A percentile compares a stretch with the other conserved stretches of the same genome.
phyloP scores from a whole-genome alignment of 495 filamentous ascomycete genomes.

The Podospora pseudocomata region DNA sequence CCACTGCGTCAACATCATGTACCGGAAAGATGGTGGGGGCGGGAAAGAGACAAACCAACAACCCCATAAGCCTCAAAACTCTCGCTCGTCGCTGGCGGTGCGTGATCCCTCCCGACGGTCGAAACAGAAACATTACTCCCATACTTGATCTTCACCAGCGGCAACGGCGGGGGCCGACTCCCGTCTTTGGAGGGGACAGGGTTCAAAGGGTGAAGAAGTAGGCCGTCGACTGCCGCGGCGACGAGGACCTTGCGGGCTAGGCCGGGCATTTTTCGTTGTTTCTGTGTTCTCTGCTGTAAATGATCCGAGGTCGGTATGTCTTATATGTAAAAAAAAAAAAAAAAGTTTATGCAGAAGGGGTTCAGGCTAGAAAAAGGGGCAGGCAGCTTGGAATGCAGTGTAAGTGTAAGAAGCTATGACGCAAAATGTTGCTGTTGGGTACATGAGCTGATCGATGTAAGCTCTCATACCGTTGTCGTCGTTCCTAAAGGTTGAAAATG shows the following conservation, averaged over 20 bases:
- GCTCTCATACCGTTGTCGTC: background rate
- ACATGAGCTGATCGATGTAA: background rate
- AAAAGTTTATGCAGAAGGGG: background rate
- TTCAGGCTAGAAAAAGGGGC: background rate
- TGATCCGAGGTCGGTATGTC: background rate
- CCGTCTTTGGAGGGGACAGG: conserved; percentile 15
- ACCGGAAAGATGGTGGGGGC: background rate
- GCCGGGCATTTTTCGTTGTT: conserved; percentile 56
- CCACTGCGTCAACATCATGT: background rate
- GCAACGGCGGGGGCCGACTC: conserved; percentile 41
- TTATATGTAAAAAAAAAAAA: background rate
- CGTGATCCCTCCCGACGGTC: conserved; percentile 32
- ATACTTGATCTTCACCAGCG: conserved; percentile 68
- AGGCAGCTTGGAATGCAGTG: background rate
- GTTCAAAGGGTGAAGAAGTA: conserved; percentile 71
- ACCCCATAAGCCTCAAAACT: conserved; percentile 78
- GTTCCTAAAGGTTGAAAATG: background rate
- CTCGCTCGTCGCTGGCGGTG: conserved; percentile 27
- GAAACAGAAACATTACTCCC: conserved; percentile 54
- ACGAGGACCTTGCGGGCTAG: conserved; percentile 75
- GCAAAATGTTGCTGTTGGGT: background rate
- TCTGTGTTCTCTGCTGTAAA: background rate
- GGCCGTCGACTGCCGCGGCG: conserved; percentile 79
- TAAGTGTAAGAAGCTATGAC: background rate
- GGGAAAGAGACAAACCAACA: conserved; percentile 56